Percentiles rank a stretch among this genome's conserved stretches.
phyloP scores from a whole-genome alignment of 1,284 basidiomycete genomes.

The Cystobasidium slooffiae region DNA sequence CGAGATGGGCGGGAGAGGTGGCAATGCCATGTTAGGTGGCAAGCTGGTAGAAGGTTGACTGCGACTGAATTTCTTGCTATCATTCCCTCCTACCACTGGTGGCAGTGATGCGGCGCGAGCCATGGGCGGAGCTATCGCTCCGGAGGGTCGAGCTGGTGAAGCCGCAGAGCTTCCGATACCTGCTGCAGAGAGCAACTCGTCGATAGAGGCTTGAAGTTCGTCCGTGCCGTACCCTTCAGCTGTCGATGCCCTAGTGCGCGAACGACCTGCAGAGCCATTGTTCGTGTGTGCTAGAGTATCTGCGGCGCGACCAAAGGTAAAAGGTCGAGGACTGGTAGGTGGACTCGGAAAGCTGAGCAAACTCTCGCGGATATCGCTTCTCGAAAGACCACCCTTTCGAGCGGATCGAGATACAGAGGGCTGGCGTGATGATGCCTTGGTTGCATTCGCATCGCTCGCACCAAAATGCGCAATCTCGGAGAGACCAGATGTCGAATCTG shows the following conservation, averaged over 20 bases:
- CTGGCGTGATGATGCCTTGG: neutral
- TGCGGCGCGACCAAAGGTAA: neutral
- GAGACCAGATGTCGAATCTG: neutral
- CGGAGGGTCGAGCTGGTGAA: neutral
- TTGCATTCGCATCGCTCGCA: neutral
- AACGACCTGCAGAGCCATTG: neutral
- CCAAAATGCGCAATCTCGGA: slow-evolving; percentile 2
- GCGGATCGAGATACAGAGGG: neutral
- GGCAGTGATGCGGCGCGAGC: neutral
- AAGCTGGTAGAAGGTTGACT: slow-evolving; percentile 7
- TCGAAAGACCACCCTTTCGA: neutral
- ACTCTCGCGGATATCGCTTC: slow-evolving; percentile 23
- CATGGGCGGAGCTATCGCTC: neutral
- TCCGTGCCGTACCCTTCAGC: neutral
- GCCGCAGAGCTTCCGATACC: neutral
- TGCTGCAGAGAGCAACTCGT: neutral
- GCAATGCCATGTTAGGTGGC: slow-evolving; percentile 13
- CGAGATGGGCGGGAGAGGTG: slow-evolving; percentile 18
- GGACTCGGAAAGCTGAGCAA: slow-evolving; percentile 36
- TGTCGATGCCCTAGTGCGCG: neutral
- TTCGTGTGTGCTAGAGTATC: neutral
- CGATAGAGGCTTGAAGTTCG: slow-evolving; percentile 6
- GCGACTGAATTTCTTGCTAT: neutral
- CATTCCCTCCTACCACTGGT: neutral
- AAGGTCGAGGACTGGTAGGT: slow-evolving; percentile 29